Base-by-base conservation (phyloP, 2,329 filamentous ascomycete genomes). In the Metarhizium sp. region DNA sequence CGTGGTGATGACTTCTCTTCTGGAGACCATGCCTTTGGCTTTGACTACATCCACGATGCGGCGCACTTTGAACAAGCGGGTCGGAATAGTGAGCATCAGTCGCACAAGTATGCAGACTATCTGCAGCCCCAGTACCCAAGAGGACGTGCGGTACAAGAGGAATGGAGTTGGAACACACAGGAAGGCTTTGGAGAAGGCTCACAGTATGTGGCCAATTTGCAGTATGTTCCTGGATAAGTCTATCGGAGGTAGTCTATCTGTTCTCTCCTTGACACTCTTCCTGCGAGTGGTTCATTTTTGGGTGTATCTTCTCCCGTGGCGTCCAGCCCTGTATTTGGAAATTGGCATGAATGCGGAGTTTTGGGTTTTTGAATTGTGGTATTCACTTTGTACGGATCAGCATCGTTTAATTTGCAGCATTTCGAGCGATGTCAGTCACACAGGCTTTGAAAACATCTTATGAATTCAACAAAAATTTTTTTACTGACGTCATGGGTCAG, bases 91-190 rank as follows among this genome's bases (percentile, higher is more conserved):
- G 16, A 18, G 20, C 6, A 2, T 6, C 20, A 30, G 11, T 4
- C 20, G 10, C 13, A 48, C 18, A 30, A 30, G 4, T 18, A 48
- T 29, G 45, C 11, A 30, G 45, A 48, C 14, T 30, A 30, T 10
- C 42, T 52, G 42, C 46, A 40, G 6, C 38, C 47, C 38, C 45
- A 25, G 16, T 6, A 48, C 34, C 36, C 51, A 20, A 51, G 51
- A 46, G 47, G 55, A 54, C 25, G 53, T 49, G 48, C 59, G 52
- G 53, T 52, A 47, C 60, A 60, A 34, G 62, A 64, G 11, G 64
- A 61, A 6, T 70, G 70, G 70, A 65, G 70, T 50, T 69, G 69
- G 66, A 63, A 69, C 53, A 64, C 65, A 55, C 65, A 62, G 43
- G 69, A 72, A 54, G 67, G 68, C 25, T 67, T 70, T 54, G 63